phyloP scores from a whole-genome alignment of 768 basidiomycete species.

The Pisolithus marmoratus region DNA sequence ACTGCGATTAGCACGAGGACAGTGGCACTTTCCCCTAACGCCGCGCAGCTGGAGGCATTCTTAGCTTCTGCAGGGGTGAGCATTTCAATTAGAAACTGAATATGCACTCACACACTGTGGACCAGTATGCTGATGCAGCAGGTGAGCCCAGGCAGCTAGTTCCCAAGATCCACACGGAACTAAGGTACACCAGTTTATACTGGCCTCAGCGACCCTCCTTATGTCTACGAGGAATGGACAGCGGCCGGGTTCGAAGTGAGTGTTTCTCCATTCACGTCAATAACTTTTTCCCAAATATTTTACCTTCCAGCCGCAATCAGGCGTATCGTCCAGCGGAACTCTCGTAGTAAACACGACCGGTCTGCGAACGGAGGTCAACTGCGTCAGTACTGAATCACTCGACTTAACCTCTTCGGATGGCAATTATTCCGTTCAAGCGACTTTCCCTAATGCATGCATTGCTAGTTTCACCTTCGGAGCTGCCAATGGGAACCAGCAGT shows the following conservation, averaged over 20 bases:
- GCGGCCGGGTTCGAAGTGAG: conserved; percentile 47
- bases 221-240: conserved; percentile 47
- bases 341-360: conserved; percentile 49
- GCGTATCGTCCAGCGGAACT: conserved; percentile 44
- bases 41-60: conserved; percentile 45
- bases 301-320: conserved; percentile 35
- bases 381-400: conserved; percentile 34
- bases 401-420: conserved; percentile 16
- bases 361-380: conserved; percentile 39
- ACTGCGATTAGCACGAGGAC: conserved; percentile 36
- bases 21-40: conserved; percentile 42
- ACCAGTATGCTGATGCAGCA: conserved; percentile 28
- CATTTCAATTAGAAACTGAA: conserved; percentile 1
- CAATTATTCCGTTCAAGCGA: conserved; percentile 37
- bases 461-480: conserved; percentile 34
- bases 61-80: conserved; percentile 54
- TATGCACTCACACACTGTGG: conserved; percentile 16
- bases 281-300: not conserved
- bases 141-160: conserved; percentile 9
- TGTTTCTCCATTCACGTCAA: not conserved
- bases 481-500: conserved; percentile 37
- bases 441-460: conserved; percentile 44
- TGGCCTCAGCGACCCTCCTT: conserved; percentile 51
- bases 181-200: conserved; percentile 24
- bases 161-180: not conserved